Evolutionary conservation across 2,329 filamentous ascomycete species (phyloP).

Genomic region (Fusarium nodosum): DNA sequence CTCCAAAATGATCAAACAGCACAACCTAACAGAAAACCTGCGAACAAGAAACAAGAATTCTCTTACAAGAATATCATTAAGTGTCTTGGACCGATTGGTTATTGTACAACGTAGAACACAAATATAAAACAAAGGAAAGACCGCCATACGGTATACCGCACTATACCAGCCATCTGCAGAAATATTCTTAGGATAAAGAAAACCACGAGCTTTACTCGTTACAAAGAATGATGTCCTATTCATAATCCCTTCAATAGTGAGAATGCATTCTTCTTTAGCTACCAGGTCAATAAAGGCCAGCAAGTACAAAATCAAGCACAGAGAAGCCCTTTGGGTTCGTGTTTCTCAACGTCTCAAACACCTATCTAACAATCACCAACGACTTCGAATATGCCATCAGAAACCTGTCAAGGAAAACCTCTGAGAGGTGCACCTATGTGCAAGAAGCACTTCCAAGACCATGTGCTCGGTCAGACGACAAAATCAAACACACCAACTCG

Average conservation of each 20-base stretch:
- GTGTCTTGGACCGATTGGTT: background rate
- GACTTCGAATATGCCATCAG: background rate
- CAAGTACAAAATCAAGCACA: background rate
- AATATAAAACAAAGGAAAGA: background rate
- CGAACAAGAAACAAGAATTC: background rate
- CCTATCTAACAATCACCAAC: background rate
- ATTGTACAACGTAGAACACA: background rate
- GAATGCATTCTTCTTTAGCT: background rate
- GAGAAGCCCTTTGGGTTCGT: too few species aligned
- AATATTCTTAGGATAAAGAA: background rate
- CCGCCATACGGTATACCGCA: too few species aligned
- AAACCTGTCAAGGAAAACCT: background rate
- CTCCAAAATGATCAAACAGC: background rate
- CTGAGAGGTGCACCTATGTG: slow-evolving; percentile 13
- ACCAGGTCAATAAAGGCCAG: too few species aligned
- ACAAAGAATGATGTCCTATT: background rate
- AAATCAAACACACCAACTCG: slow-evolving; percentile 5
- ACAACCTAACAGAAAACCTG: background rate
- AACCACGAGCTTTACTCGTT: background rate
- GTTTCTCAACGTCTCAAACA: background rate
- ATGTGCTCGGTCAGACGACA: background rate
- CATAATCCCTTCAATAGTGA: background rate
- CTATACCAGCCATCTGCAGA: too few species aligned
- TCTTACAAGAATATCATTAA: accelerated
- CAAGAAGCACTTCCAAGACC: slow-evolving; percentile 15